A percentile compares a stretch with the other conserved stretches of the same genome.
Conservation (phyloP, 805 yeast genomes). For the Komagataella phaffii region DNA sequence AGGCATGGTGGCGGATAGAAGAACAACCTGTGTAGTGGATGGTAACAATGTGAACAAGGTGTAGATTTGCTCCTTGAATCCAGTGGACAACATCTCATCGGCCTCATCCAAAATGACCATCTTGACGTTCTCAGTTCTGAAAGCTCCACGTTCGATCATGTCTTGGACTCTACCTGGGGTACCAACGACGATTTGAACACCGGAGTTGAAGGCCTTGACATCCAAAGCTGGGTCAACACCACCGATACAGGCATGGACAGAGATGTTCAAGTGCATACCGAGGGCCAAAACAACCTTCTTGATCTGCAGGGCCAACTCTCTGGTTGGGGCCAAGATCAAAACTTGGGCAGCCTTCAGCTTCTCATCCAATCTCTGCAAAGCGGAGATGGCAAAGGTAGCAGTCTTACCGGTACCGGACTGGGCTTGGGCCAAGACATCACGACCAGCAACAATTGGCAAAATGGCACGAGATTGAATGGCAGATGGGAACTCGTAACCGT, state of each 20-base stretch:
- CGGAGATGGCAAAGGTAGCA: constrained; percentile 92
- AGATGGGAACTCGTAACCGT: constrained; percentile 94
- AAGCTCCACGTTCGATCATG: constrained; percentile 72
- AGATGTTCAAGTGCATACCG: constrained; percentile 79
- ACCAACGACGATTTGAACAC: constrained; percentile 89
- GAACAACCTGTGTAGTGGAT: constrained; percentile 78
- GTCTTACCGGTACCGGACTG: constrained; percentile 99
- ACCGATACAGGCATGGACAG: constrained; percentile 88
- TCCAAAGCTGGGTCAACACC: constrained; percentile 82
- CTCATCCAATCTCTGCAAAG: constrained; percentile 75
- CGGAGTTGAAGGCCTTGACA: constrained; percentile 54
- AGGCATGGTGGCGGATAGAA: constrained; percentile 91
- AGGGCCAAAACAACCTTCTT: constrained; percentile 76
- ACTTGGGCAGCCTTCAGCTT: constrained; percentile 73
- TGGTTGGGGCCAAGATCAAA: constrained; percentile 83
- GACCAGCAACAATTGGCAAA: constrained; percentile 84
- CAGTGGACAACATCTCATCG: constrained; percentile 85
- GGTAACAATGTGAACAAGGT: constrained; percentile 83
- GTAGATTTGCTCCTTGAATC: constrained; percentile 92
- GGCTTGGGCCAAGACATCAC: constrained; percentile 96
- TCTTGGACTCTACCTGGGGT: constrained; percentile 95
- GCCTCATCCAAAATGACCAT: constrained; percentile 94
- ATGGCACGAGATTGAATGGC: constrained; percentile 98
- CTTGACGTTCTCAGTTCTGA: constrained; percentile 65
- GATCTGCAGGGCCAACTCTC: constrained; percentile 92